These are phyloP conservation scores for Aspergillus ochraceus DNA, from an alignment of 2,329 filamentous ascomycete genomes.

Conservation along the genomic window DNA sequence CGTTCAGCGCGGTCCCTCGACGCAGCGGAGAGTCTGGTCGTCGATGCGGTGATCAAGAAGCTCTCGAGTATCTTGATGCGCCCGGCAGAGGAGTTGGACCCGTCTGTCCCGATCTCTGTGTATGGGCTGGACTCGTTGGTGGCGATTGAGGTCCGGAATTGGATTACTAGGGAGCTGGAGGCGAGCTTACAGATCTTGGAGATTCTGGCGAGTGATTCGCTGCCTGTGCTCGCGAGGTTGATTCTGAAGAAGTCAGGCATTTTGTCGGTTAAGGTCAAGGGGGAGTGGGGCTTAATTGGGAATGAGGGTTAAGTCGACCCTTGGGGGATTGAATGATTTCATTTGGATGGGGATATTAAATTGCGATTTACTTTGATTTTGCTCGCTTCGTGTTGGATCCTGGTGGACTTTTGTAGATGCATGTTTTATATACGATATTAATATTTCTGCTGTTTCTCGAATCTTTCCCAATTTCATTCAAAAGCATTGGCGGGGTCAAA, in stretches of 20 bases:
- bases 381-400: too few species aligned
- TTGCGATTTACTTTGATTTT: background rate
- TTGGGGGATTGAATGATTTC: background rate
- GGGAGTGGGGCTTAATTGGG: background rate
- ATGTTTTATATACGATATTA: too few species aligned
- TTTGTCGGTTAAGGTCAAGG: background rate
- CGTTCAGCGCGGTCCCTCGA: slow-evolving; percentile 38
- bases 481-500: too few species aligned
- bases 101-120: slow-evolving; percentile 18
- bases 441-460: too few species aligned
- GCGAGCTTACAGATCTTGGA: slow-evolving; percentile 33
- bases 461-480: too few species aligned
- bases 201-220: slow-evolving; percentile 25
- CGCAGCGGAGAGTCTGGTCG: slow-evolving; percentile 38
- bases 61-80: slow-evolving; percentile 50
- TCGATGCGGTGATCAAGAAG: slow-evolving; percentile 50
- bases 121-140: slow-evolving; percentile 30
- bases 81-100: slow-evolving; percentile 23
- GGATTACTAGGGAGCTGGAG: slow-evolving; percentile 30
- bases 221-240: slow-evolving; percentile 24
- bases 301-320: background rate
- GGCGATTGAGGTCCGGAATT: slow-evolving; percentile 29
- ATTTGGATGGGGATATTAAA: background rate
- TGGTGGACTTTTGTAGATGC: too few species aligned
- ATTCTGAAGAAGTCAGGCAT: slow-evolving; percentile 20